Base-by-base conservation (phyloP, 2,329 filamentous ascomycete genomes). In the Myriosclerotinia scirpicola region DNA sequence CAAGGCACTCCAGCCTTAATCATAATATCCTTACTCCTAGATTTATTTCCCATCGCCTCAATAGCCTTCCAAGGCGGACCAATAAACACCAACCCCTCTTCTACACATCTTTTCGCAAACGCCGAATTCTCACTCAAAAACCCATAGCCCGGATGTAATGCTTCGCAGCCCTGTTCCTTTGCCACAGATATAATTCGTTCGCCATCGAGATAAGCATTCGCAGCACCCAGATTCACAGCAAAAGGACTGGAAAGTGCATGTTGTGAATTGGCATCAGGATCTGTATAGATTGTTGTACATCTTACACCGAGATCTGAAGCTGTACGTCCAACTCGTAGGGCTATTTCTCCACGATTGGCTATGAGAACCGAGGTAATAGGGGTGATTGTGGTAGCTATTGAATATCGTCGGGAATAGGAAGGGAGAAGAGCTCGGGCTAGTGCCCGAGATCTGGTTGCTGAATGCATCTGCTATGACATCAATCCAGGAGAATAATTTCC, bases 291-390 rank as follows among this genome's bases (percentile, higher is more conserved):
- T 0, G 94, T 97, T 0, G 94, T 97, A 22, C 94, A 96, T 69
- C 89, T 88, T 75, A 99, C 96, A 67, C 95, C 94, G 76, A 97
- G 90, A 70, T 90, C 87, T 61, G 91, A 84, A 44, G 95, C 95
- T 30, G 95, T 99, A 71, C 89, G 87, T 71, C 93, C 90, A 72
- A 99, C 95, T 72, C 95, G 91, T 77, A 99, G 84, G 60, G 95
- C 95, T 73, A 99, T 99, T 80, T 99, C 95, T 73, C 95, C 95
- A 73, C 95, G 89, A 78, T 99, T 99, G 64, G 95, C 95, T 76
- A 99, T 98, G 34, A 99, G 84, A 53, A 98, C 90, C 11, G 93
- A 96, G 65, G 87, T 88, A 71, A 89, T 85, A 40, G 85, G 83
- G 17, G 81, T 83, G 56, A 65, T 50, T 44, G 68, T 44, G 20